phyloP scores from a whole-genome alignment of 1,139 yeast species.

The Protomyces inundatus region DNA sequence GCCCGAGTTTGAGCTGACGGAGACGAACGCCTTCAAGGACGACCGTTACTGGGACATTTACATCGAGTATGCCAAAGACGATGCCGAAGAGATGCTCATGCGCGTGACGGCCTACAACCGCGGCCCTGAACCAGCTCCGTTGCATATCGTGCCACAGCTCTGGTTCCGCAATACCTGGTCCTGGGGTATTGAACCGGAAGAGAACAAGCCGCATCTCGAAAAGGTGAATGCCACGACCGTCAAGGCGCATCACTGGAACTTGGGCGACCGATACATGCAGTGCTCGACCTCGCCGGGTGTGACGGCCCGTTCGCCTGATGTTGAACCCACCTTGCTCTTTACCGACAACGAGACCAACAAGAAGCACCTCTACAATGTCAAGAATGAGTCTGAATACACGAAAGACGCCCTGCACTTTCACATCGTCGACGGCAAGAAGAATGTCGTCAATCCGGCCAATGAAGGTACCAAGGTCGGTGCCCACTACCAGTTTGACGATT shows the following conservation, averaged over 20 bases:
- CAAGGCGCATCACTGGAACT: conserved; percentile 61
- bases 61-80: conserved; percentile 86
- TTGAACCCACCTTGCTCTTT: conserved; percentile 70
- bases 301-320: conserved; percentile 43
- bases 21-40: conserved; percentile 71
- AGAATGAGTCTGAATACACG: conserved; percentile 53
- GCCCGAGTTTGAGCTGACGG: conserved; percentile 65
- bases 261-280: conserved; percentile 64
- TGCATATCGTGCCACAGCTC: conserved; percentile 80
- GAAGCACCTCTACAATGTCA: conserved; percentile 56
- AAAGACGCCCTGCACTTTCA: conserved; percentile 92
- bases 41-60: conserved; percentile 84
- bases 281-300: conserved; percentile 90
- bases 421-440: conserved; percentile 56
- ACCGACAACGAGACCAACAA: conserved; percentile 88
- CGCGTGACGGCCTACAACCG: conserved; percentile 87
- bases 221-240: conserved; percentile 48
- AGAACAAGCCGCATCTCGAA: conserved; percentile 51
- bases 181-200: conserved; percentile 65
- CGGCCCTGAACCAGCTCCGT: conserved; percentile 75
- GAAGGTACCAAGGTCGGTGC: conserved; percentile 75
- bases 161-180: conserved; percentile 90
- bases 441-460: conserved; percentile 62
- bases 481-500: conserved; percentile 75
- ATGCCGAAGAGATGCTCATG: conserved; percentile 72